Conservation (phyloP, 2,329 filamentous ascomycete genomes). For the Fusarium torreyae region DNA sequence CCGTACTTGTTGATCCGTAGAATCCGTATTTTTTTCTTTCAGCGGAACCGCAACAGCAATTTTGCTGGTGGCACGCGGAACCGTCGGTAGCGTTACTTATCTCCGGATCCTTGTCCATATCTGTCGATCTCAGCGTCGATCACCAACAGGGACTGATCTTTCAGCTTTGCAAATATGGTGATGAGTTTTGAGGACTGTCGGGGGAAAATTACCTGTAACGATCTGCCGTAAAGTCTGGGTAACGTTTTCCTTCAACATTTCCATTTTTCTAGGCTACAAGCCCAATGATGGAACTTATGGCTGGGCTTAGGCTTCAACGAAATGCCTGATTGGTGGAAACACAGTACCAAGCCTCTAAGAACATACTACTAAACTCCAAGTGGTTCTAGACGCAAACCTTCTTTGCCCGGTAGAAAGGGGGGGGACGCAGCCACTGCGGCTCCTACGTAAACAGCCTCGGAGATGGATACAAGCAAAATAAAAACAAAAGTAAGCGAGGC, state of each 20-base stretch:
- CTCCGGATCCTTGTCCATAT: background rate
- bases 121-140: conserved; percentile 14
- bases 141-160: background rate
- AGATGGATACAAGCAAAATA: background rate
- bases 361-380: conserved; percentile 10
- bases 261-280: background rate
- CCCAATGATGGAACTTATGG: background rate
- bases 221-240: background rate
- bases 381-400: conserved; percentile 27
- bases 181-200: background rate
- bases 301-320: background rate
- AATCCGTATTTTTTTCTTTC: conserved; percentile 1
- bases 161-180: background rate
- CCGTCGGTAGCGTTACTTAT: background rate
- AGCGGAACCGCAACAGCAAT: conserved; percentile 36
- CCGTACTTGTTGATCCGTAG: conserved; percentile 12
- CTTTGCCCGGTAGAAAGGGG: conserved; percentile 5
- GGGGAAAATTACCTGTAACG: background rate
- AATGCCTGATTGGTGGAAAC: conserved; percentile 7
- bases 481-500: conserved; percentile 9
- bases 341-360: background rate
- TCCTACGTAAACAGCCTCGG: background rate
- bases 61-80: conserved; percentile 21
- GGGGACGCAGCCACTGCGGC: background rate
- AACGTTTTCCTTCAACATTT: conserved; percentile 6